Conservation (phyloP, 306 rosid genomes). For the Prunus mume region DNA sequence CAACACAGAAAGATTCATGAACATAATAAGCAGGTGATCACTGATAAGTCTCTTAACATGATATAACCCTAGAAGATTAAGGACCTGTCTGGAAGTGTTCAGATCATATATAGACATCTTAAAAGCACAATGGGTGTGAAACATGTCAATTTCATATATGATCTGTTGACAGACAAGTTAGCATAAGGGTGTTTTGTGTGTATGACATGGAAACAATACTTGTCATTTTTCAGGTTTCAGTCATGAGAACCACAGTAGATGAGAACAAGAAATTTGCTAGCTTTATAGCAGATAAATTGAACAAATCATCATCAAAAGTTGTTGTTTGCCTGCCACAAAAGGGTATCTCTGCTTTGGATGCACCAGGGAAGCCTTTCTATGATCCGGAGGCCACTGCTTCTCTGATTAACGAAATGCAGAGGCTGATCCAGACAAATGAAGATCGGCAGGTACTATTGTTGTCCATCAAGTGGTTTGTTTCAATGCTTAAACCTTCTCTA, state of each 20-base stretch:
- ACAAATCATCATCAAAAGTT: slow-evolving; percentile 60
- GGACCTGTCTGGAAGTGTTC: background rate
- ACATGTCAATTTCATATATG: background rate
- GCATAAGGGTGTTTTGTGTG: background rate
- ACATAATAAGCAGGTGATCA: slow-evolving; percentile 81
- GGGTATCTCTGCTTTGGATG: slow-evolving; percentile 91
- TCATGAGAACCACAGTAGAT: slow-evolving; percentile 74
- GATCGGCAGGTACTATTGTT: slow-evolving; percentile 52
- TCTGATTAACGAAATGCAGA: slow-evolving; percentile 63
- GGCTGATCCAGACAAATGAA: slow-evolving; percentile 53
- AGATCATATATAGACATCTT: background rate
- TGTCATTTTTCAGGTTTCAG: slow-evolving; percentile 59
- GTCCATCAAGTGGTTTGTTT: slow-evolving; percentile 5
- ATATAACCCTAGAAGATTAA: background rate
- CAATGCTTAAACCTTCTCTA: background rate
- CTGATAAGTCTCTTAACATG: slow-evolving; percentile 28
- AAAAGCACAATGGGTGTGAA: background rate
- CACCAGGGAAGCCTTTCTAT: slow-evolving; percentile 69
- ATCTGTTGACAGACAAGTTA: background rate
- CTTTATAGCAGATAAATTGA: slow-evolving; percentile 76
- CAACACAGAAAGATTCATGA: slow-evolving; percentile 68
- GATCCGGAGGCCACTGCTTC: slow-evolving; percentile 70
- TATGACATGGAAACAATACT: slow-evolving; percentile 17
- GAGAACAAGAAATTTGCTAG: slow-evolving; percentile 77
- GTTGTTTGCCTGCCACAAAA: slow-evolving; percentile 82